These are phyloP conservation scores for Didymella keratinophila DNA, from an alignment of 2,329 filamentous ascomycete genomes.

Conservation along the genomic window DNA sequence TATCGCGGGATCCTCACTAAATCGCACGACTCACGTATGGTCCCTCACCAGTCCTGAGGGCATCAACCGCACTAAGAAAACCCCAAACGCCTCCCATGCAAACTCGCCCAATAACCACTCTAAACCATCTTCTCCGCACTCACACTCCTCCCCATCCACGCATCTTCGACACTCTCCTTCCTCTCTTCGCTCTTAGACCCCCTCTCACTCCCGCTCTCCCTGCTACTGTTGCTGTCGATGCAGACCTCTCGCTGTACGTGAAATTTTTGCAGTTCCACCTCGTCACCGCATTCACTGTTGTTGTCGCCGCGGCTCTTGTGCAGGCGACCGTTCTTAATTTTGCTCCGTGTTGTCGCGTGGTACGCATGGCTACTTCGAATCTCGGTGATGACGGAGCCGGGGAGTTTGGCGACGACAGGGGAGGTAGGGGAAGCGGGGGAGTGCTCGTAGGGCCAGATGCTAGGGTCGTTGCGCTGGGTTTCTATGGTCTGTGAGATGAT, in stretches of 20 bases:
- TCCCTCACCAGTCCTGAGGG: too few species aligned
- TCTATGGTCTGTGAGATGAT: not conserved
- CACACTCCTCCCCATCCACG: constrained; percentile 11
- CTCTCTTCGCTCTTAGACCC: constrained; percentile 10
- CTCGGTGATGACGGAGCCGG: not conserved
- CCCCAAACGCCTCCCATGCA: too few species aligned
- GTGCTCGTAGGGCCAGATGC: not conserved
- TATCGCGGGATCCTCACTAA: too few species aligned
- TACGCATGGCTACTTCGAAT: not conserved
- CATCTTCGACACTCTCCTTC: constrained; percentile 4
- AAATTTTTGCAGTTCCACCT: constrained; percentile 30
- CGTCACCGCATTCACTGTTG: constrained; percentile 19
- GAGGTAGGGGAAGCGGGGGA: not conserved
- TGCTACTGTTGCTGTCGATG: not conserved
- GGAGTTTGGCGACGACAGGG: not conserved
- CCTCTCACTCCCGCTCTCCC: not conserved
- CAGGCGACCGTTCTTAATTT: not conserved
- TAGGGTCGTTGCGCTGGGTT: not conserved
- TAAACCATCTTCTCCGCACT: constrained; percentile 21
- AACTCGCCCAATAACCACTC: too few species aligned
- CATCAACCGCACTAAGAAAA: too few species aligned
- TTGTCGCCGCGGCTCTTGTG: constrained; percentile 1
- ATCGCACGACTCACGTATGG: too few species aligned
- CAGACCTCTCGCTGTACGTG: constrained; percentile 18
- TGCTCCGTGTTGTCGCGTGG: not conserved